Conservation (phyloP, 352 stramenopile genomes). For the Phytopythium sindhum region DNA sequence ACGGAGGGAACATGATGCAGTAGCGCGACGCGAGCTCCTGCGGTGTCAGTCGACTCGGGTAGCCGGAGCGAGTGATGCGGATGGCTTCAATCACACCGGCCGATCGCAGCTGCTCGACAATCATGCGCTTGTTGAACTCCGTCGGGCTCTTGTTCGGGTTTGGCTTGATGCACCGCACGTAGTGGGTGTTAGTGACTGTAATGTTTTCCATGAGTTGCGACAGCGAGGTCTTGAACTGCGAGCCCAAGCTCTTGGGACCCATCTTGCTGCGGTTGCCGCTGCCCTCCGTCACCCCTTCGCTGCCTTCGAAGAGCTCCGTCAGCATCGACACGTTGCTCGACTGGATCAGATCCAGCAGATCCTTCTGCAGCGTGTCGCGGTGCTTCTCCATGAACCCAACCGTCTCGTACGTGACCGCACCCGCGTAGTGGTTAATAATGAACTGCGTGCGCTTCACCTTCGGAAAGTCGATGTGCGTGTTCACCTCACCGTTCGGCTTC, state of each 20-base stretch:
- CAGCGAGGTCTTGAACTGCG: constrained; percentile 84
- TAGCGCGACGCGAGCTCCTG: constrained; percentile 80
- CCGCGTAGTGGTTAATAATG: constrained; percentile 95
- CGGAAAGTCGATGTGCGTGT: constrained; percentile 80
- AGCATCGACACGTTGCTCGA: constrained; percentile 64
- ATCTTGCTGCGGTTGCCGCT: constrained; percentile 48
- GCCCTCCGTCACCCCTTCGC: constrained; percentile 31
- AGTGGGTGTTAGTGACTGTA: constrained; percentile 78
- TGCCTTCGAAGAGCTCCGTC: constrained; percentile 71
- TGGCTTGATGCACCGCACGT: constrained; percentile 88
- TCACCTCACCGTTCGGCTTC: constrained; percentile 56
- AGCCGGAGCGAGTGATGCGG: constrained; percentile 88
- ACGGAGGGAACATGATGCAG: constrained; percentile 87
- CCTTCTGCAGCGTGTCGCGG: constrained; percentile 93
- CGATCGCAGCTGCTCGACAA: constrained; percentile 89
- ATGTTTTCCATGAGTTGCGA: constrained; percentile 88
- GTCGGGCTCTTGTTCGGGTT: constrained; percentile 85
- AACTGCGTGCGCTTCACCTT: constrained; percentile 92
- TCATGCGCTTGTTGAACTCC: constrained; percentile 89
- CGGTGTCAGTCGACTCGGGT: constrained; percentile 90
- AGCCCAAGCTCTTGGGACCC: constrained; percentile 69
- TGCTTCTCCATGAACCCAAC: constrained; percentile 97
- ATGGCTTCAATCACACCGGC: constrained; percentile 92
- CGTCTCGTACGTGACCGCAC: constrained; percentile 92
- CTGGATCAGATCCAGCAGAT: constrained; percentile 89